Evolutionary conservation across 306 rosid species (phyloP).

Genomic region (Neltuma alba): DNA sequence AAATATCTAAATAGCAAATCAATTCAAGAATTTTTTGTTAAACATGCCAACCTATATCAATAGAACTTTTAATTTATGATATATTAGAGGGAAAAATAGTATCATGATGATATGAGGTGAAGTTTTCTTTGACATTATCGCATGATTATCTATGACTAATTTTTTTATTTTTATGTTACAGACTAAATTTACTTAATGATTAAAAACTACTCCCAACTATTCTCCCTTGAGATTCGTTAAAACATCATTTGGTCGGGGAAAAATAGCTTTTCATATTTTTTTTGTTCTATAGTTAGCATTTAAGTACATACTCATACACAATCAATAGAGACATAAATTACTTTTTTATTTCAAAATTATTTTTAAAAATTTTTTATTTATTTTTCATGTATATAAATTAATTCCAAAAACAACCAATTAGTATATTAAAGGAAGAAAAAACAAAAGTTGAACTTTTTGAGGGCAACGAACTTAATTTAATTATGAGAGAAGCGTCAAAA

Average conservation of each 20-base stretch:
- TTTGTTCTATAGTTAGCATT: background rate
- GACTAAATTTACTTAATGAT: background rate
- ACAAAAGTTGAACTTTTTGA: constrained; percentile 28
- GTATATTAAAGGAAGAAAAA: background rate
- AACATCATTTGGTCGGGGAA: background rate
- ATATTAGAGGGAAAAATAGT: background rate
- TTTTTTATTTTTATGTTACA: background rate
- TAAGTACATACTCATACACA: background rate
- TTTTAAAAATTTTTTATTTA: too few relatives aligned
- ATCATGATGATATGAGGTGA: background rate
- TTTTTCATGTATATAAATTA: background rate
- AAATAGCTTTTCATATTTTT: background rate
- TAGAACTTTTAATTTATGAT: background rate
- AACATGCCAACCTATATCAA: background rate
- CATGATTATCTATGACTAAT: background rate
- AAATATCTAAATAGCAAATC: background rate
- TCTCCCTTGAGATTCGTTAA: background rate
- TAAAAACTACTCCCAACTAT: background rate
- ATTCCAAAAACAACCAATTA: background rate
- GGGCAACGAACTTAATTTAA: constrained; percentile 39
- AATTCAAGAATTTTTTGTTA: background rate
- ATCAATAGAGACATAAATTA: background rate
- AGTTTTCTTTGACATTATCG: background rate
- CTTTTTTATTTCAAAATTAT: background rate
- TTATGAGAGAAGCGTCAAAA: constrained; percentile 35